These are phyloP conservation scores for Talaromyces sp. DNA, from an alignment of 2,329 filamentous ascomycete species.

Conservation along the genomic window DNA sequence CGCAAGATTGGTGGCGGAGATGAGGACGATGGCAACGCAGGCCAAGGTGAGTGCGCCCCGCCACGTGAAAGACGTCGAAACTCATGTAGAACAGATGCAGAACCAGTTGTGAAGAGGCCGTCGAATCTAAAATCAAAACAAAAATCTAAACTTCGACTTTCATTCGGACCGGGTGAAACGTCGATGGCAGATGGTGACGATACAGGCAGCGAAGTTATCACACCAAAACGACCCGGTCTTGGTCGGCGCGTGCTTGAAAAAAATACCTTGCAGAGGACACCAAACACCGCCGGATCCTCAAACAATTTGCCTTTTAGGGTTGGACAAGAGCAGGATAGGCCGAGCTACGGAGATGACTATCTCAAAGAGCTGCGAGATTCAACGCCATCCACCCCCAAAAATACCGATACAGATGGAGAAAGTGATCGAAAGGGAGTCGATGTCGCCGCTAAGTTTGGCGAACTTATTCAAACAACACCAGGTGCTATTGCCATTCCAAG, in stretches of 20 bases:
- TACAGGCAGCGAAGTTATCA: constrained; percentile 46
- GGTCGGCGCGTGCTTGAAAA: constrained; percentile 61
- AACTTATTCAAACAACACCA: constrained; percentile 25
- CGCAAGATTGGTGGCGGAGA: constrained; percentile 69
- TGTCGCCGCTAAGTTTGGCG: constrained; percentile 45
- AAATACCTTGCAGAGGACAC: constrained; percentile 56
- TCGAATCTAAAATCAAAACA: constrained; percentile 51
- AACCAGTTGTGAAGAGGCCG: constrained; percentile 51
- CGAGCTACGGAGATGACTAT: constrained; percentile 80
- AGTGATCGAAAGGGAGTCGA: constrained; percentile 50
- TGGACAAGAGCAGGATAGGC: constrained; percentile 61
- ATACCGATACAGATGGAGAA: constrained; percentile 29
- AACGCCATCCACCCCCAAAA: constrained; percentile 74
- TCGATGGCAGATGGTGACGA: constrained; percentile 50
- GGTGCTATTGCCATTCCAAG: constrained; percentile 58
- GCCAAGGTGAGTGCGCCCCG: constrained; percentile 36
- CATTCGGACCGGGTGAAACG: constrained; percentile 62
- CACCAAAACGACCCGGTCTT: constrained; percentile 55
- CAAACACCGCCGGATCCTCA: constrained; percentile 40
- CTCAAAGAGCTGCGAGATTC: constrained; percentile 79
- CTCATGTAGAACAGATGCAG: constrained; percentile 27
- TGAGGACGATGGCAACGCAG: constrained; percentile 38
- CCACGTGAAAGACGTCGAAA: background rate
- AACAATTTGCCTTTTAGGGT: constrained; percentile 54
- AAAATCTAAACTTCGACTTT: constrained; percentile 68